These are phyloP conservation scores for Peniophora sp. DNA, from an alignment of 1,284 basidiomycete genomes.

Conservation along the genomic window DNA sequence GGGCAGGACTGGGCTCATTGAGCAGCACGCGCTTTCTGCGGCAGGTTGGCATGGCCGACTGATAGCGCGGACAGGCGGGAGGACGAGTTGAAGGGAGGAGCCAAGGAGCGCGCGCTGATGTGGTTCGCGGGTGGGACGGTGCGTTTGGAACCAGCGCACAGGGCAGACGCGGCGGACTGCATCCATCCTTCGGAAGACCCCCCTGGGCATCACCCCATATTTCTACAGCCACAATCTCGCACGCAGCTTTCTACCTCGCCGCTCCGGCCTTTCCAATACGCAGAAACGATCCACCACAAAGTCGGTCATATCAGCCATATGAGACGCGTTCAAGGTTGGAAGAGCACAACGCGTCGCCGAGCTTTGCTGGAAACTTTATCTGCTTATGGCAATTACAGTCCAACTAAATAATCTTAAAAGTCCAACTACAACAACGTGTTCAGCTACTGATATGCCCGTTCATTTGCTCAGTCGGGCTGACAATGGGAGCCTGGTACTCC, in stretches of 20 bases:
- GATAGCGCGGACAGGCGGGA: constrained; percentile 14
- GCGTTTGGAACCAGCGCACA: not conserved
- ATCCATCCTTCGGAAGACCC: not conserved
- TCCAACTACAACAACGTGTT: too few species aligned
- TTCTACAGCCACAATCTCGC: too few species aligned
- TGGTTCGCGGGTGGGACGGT: constrained; percentile 5
- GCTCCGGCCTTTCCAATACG: too few species aligned
- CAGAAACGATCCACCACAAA: too few species aligned
- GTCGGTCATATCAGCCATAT: too few species aligned
- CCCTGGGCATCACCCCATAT: not conserved
- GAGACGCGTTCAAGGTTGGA: too few species aligned
- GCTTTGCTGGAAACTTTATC: too few species aligned
- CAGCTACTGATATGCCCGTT: too few species aligned
- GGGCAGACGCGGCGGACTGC: not conserved
- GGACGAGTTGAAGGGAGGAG: constrained; percentile 15
- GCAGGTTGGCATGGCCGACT: constrained; percentile 71
- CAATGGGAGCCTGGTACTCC: constrained; percentile 23
- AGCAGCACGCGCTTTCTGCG: constrained; percentile 87
- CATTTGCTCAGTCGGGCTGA: not conserved
- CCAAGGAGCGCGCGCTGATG: not conserved
- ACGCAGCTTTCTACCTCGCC: too few species aligned
- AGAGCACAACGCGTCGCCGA: too few species aligned
- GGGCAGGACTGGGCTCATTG: constrained; percentile 65
- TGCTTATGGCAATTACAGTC: too few species aligned
- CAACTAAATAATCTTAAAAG: too few species aligned